Conservation (phyloP, 805 yeast species). For the Torulaspora gathmanii region DNA sequence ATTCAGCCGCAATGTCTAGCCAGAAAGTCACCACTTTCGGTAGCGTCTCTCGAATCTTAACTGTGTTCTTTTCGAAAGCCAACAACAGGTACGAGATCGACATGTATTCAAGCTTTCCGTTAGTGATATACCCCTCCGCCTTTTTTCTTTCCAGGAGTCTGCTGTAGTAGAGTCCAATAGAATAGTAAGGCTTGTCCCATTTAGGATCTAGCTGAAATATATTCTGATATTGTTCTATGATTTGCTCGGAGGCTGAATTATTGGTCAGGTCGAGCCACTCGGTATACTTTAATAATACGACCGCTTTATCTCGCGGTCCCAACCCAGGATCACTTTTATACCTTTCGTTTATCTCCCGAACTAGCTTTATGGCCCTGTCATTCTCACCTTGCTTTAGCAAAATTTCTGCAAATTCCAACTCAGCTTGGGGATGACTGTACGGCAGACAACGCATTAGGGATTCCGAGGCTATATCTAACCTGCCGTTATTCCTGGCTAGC, state of each 20-base stretch:
- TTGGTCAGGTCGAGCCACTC: conserved; percentile 86
- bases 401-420: conserved; percentile 72
- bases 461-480: conserved; percentile 68
- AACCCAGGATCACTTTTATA: conserved; percentile 14
- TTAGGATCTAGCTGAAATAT: conserved; percentile 50
- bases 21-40: conserved; percentile 90
- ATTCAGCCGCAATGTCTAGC: conserved; percentile 62
- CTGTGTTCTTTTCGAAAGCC: conserved; percentile 41
- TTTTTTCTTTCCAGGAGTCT: conserved; percentile 67
- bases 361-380: conserved; percentile 69
- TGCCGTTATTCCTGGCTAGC: conserved; percentile 60
- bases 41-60: conserved; percentile 71
- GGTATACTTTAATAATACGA: conserved; percentile 69
- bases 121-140: conserved; percentile 35
- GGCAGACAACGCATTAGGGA: conserved; percentile 50
- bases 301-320: conserved; percentile 31
- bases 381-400: conserved; percentile 89
- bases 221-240: conserved; percentile 61
- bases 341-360: conserved; percentile 37
- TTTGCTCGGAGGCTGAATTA: conserved; percentile 69
- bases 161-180: conserved; percentile 72
- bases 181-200: conserved; percentile 79
- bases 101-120: conserved; percentile 30
- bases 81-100: conserved; percentile 30
- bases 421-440: conserved; percentile 42